Percentiles rank a stretch among this genome's conserved stretches.
Conservation (phyloP, 129 eudicot genomes). For the Ambrosia trifida region DNA sequence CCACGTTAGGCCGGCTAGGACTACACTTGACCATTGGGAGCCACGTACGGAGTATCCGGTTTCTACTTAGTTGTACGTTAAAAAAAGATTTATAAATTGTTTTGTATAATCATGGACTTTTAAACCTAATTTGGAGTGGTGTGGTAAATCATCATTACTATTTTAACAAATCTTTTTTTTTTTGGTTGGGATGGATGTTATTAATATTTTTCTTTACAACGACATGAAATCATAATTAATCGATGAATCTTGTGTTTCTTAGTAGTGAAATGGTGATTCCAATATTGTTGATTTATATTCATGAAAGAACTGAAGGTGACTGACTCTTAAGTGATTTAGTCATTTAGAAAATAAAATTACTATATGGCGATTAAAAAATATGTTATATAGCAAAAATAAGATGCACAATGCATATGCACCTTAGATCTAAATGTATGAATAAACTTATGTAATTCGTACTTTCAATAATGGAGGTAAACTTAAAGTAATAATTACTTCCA, state of each 20-base stretch:
- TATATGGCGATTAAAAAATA: background rate
- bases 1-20: too few species aligned
- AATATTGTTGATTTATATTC: background rate
- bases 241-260: background rate
- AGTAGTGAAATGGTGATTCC: background rate
- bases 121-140: conserved; percentile 4
- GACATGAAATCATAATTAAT: background rate
- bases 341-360: background rate
- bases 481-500: conserved; percentile 11
- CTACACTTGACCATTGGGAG: too few species aligned
- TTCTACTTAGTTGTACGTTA: too few species aligned
- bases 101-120: background rate
- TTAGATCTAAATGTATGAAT: conserved; percentile 18
- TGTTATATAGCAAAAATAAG: background rate
- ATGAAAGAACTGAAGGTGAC: too few species aligned
- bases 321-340: background rate
- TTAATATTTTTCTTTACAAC: background rate
- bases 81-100: background rate
- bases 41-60: too few species aligned
- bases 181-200: background rate
- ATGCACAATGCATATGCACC: background rate
- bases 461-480: conserved; percentile 21
- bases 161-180: background rate
- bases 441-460: conserved; percentile 22
- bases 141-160: background rate